phyloP scores from a whole-genome alignment of 129 eudicot species.

The Flaveria linearis region DNA sequence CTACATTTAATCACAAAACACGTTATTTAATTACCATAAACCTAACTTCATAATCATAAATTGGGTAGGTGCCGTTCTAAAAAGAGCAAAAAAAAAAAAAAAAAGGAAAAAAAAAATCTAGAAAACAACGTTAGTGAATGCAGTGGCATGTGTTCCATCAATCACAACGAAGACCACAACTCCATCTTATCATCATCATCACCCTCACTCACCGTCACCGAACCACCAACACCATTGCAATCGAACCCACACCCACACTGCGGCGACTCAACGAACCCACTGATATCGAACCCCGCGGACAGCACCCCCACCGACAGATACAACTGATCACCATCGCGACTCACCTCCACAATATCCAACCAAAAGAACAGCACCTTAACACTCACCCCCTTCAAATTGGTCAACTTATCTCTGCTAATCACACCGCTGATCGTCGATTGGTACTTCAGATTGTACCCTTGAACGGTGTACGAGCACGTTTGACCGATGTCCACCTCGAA shows the following conservation, averaged over 20 bases:
- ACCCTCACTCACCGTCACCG: slow-evolving; percentile 22
- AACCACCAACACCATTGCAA: slow-evolving; percentile 37
- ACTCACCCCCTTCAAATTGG: slow-evolving; percentile 52
- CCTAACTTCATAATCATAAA: neutral
- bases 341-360: slow-evolving; percentile 59
- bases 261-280: slow-evolving; percentile 60
- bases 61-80: too few species aligned
- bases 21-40: neutral
- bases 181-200: neutral
- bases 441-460: slow-evolving; percentile 50
- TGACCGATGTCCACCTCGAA: slow-evolving; percentile 49
- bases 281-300: slow-evolving; percentile 56
- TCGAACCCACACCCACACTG: slow-evolving; percentile 94
- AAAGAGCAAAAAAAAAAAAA: too few species aligned
- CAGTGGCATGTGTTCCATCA: neutral
- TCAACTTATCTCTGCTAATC: slow-evolving; percentile 39
- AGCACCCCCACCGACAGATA: slow-evolving; percentile 61
- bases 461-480: slow-evolving; percentile 51
- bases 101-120: too few species aligned
- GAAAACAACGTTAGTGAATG: neutral
- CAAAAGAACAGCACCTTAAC: slow-evolving; percentile 64
- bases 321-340: slow-evolving; percentile 50
- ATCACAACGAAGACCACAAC: neutral
- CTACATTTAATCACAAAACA: neutral
- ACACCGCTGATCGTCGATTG: slow-evolving; percentile 53